phyloP scores from a whole-genome alignment of 257 asterid genomes.

The Cynanchum wilfordii region DNA sequence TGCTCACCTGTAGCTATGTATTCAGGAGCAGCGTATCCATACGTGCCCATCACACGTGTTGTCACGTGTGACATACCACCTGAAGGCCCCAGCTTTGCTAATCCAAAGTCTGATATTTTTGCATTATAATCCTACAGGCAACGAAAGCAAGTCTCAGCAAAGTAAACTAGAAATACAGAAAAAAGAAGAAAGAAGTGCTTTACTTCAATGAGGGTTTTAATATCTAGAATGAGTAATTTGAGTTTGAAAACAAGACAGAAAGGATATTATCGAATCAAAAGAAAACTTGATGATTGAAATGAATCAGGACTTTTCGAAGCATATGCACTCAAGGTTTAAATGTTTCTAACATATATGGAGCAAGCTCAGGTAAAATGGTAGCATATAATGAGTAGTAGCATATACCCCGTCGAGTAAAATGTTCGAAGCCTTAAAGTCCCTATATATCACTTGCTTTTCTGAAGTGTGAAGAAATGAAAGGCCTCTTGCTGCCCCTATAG shows the following conservation, averaged over 20 bases:
- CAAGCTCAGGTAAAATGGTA: neutral
- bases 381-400: neutral
- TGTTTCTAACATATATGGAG: neutral
- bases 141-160: neutral
- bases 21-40: slow-evolving; percentile 56
- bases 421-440: slow-evolving; percentile 48
- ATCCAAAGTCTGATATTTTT: slow-evolving; percentile 47
- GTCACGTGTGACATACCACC: slow-evolving; percentile 46
- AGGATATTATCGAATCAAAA: neutral
- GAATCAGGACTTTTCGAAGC: neutral
- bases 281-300: neutral
- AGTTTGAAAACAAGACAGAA: neutral
- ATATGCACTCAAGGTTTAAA: neutral
- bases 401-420: slow-evolving; percentile 42
- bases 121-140: slow-evolving; percentile 41
- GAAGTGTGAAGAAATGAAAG: slow-evolving; percentile 37
- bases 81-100: slow-evolving; percentile 44
- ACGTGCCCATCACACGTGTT: slow-evolving; percentile 46
- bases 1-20: slow-evolving; percentile 43
- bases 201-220: neutral
- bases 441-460: slow-evolving; percentile 38
- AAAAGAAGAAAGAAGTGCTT: neutral
- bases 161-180: neutral
- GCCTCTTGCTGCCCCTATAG: slow-evolving; percentile 45
- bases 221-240: neutral